These are phyloP conservation scores for Conticribra weissflogii DNA, from an alignment of 108 stramenopile genomes.

Conservation along the genomic window DNA sequence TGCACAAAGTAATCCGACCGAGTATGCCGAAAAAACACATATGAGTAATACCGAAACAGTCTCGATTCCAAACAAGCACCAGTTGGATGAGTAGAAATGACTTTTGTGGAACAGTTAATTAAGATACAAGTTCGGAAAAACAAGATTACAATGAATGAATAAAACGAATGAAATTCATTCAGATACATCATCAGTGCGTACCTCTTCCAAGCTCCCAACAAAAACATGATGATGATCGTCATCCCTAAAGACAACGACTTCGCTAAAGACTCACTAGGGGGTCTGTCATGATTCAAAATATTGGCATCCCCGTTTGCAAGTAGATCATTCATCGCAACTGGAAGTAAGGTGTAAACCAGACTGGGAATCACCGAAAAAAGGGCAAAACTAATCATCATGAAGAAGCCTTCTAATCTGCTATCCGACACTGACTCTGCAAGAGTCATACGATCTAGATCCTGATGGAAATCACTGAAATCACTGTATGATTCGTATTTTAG, in stretches of 20 bases:
- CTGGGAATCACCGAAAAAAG: conserved; percentile 69
- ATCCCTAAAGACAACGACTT: conserved; percentile 42
- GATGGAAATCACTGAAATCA: conserved; percentile 28
- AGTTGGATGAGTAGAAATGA: conserved; percentile 57
- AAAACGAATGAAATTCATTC: too few species aligned
- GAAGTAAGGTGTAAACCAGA: conserved; percentile 51
- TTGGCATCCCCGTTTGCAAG: conserved; percentile 5
- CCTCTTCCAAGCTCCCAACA: conserved; percentile 83
- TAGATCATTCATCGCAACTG: conserved; percentile 6
- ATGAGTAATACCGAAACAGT: conserved; percentile 60
- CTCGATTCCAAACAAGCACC: conserved; percentile 66
- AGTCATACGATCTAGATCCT: conserved; percentile 40
- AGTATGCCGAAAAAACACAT: conserved; percentile 54
- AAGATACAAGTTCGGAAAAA: not conserved
- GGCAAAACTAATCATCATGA: conserved; percentile 79
- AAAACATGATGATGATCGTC: conserved; percentile 53
- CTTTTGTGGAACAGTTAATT: not conserved
- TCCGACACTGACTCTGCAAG: conserved; percentile 49
- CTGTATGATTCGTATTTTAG: conserved; percentile 35
- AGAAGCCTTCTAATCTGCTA: conserved; percentile 62
- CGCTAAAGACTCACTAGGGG: not conserved
- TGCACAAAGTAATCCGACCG: conserved; percentile 35
- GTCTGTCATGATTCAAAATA: conserved; percentile 4
- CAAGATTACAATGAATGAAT: too few species aligned
- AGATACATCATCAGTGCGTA: too few species aligned